Base-by-base conservation (phyloP, 495 filamentous ascomycete genomes). In the Aspergillus sclerotiicarbonarius region DNA sequence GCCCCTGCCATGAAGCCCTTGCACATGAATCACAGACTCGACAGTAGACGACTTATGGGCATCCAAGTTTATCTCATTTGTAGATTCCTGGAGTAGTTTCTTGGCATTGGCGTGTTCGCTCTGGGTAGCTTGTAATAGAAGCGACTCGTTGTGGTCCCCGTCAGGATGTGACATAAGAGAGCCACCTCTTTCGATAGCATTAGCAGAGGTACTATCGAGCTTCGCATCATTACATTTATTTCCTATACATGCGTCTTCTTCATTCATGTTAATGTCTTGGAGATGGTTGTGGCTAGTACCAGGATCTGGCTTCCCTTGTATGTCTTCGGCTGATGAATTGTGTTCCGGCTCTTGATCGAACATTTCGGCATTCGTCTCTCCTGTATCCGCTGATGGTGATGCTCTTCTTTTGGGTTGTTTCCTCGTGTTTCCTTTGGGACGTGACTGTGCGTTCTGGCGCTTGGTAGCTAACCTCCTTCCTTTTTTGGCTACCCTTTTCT, bases 1-100 rank as follows among this genome's bases (percentile, higher is more conserved):
- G 4, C 71, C 72, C 54, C 69, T 68, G 18, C 72, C 71, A 54
- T 20, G 35, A 21, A 15, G 10, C 6, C 35, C 18, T 20, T 33
- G 41, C 4, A 3, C 31, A 49, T 12, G 29, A 20, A 7, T 8
- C 16, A 48, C 12, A 16, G 15, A 13, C 15, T 64, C 19, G 8
- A 5, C 53, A 53, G 25, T 3, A 19, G 9, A 0, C 2, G 16
- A 16, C 29, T 18, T n/a, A 37, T n/a, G 25, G 1, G 13, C 15
- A 6, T 53, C 37, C 29, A 9, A 6, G 15, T 21, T 8, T 4
- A 9, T 39, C 50, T 21, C 18, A 13, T 4, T 21, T 13, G 7
- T 4, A 3, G 16, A 20, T 32, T 33, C 21, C 8, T 35, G 10
- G n/a, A 41, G 9, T 12, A 4, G 37, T n/a, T 41, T 6, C 13